Evolutionary conservation across 768 basidiomycete species (phyloP), one percentile per base, ranked within the genome.

Genomic region (Leucocoprinus sp.): DNA sequence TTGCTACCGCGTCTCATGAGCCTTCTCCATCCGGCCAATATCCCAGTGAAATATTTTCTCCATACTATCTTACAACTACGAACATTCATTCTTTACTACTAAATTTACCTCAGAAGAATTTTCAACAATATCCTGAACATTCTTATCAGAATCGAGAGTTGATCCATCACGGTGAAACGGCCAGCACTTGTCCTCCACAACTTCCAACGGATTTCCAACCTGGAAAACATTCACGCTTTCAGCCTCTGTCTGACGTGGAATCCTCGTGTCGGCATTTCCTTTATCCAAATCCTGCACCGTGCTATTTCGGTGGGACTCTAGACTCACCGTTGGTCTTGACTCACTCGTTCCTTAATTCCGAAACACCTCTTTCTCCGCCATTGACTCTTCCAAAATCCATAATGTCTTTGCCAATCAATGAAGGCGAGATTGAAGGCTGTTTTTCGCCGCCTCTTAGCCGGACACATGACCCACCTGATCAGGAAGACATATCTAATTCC

Each of bases 351-450:
- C 42, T 60, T 37, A 50, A 53, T 17, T 58, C 47, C 22, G 59
- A 62, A 24, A 50, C 40, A 12, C 70, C 62, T 2, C 58, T 64
- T 48, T 68, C 70, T 15, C 72, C 71, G 42, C 71, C 71, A 14
- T 64, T 67, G 27, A 71, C 69, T 15, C 57, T 69, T 43, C 66
- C 67, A 17, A 65, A 60, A 22, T 49, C 55, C 34, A 66, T 64
- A 0, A 60, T 60, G 17, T 59, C 54, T 35, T 49, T 73, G 24
- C 71, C 73, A 14, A 4, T n/a, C 31, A 12, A 8, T 6, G 64
- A 64, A 21, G 35, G 55, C 7, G 69, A 68, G 22, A 35, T 3
- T 8, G 38, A 40, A 9, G 5, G 21, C 11, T 39, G 8, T 21
- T 14, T 18, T 2, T 39, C 41, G 17, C 42, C 40, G 19, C 46